phyloP scores from a whole-genome alignment of 345 rosid species.

The Boechera divaricarpa region DNA sequence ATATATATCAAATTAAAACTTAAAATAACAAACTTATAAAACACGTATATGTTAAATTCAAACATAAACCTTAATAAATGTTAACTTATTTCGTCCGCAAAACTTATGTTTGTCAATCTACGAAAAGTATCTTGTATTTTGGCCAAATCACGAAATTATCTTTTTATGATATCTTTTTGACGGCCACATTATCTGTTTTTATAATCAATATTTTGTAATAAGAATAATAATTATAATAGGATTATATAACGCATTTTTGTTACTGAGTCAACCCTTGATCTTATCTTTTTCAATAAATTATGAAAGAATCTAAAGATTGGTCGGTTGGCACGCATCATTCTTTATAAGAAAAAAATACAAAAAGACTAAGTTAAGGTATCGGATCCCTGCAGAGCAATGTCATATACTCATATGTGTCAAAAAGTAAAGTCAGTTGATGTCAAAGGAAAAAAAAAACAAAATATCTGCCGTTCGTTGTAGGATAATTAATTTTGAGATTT shows the following conservation, averaged over 20 bases:
- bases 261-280: background rate
- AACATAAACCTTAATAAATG: too few species aligned
- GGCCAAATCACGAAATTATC: too few species aligned
- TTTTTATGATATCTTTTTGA: background rate
- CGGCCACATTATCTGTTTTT: background rate
- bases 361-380: background rate
- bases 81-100: too few species aligned
- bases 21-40: too few species aligned
- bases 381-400: background rate
- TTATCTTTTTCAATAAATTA: background rate
- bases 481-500: background rate
- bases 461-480: background rate
- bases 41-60: too few species aligned
- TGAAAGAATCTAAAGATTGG: constrained; percentile 16
- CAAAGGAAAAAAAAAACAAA: background rate
- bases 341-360: background rate
- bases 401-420: background rate
- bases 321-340: background rate
- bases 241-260: background rate
- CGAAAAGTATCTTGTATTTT: too few species aligned
- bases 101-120: too few species aligned
- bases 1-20: too few species aligned
- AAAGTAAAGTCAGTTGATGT: background rate
- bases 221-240: too few species aligned
- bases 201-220: too few species aligned